Evolutionary conservation across 352 stramenopile species (phyloP).

Genomic region (Phytopythium boreale): DNA sequence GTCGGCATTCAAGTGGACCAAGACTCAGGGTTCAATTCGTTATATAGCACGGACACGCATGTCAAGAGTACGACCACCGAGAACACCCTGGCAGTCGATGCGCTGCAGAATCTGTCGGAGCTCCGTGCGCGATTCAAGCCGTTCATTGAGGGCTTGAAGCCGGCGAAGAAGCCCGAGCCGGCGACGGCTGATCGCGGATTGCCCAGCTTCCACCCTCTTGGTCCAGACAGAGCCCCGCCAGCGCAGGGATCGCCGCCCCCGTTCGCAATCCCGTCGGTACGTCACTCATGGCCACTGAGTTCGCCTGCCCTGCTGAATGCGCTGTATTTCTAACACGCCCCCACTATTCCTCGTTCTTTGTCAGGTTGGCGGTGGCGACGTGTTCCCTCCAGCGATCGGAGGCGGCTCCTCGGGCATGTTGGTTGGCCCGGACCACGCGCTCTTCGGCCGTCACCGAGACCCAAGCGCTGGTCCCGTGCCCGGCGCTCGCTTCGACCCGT

Average conservation of each 20-base stretch:
- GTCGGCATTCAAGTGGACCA: not conserved
- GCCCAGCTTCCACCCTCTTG: conserved; percentile 12
- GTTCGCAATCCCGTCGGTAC: conserved; percentile 35
- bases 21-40: not conserved
- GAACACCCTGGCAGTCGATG: conserved; percentile 27
- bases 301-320: too few relatives aligned
- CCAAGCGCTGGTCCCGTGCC: conserved; percentile 57
- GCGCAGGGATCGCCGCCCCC: conserved; percentile 16
- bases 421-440: conserved; percentile 67
- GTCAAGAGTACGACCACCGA: conserved; percentile 17
- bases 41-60: conserved; percentile 34
- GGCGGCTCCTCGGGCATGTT: conserved; percentile 68
- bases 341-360: not conserved
- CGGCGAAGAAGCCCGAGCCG: conserved; percentile 32
- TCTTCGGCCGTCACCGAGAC: conserved; percentile 66
- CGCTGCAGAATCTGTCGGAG: conserved; percentile 44
- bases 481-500: conserved; percentile 83
- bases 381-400: conserved; percentile 54
- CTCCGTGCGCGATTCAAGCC: conserved; percentile 49
- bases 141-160: conserved; percentile 56
- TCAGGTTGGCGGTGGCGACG: conserved; percentile 61
- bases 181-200: conserved; percentile 7
- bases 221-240: conserved; percentile 10
- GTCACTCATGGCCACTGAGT: not conserved
- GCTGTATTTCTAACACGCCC: not conserved